phyloP scores from a whole-genome alignment of 805 yeast genomes.

The Hermanozyma aechmeae region DNA sequence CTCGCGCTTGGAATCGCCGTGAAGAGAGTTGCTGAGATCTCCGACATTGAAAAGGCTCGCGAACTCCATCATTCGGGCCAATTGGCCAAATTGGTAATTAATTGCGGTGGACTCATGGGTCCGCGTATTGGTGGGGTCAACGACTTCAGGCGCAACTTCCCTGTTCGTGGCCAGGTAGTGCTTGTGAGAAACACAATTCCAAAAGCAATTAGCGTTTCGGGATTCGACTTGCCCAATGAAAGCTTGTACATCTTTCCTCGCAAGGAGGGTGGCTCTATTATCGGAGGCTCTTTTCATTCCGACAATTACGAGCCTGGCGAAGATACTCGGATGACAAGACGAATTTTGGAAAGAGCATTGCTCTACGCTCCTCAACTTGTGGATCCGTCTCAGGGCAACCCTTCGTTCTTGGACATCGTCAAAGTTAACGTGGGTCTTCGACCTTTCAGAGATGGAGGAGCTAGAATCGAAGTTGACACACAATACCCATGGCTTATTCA shows the following conservation, averaged over 20 bases:
- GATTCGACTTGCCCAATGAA: constrained; percentile 31
- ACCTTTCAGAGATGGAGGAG: constrained; percentile 28
- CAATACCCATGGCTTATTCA: constrained; percentile 38
- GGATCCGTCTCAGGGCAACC: too few species aligned
- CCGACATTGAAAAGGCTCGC: constrained; percentile 40
- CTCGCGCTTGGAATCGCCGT: constrained; percentile 38
- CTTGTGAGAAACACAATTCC: constrained; percentile 36
- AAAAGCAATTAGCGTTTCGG: constrained; percentile 22
- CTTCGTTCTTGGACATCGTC: constrained; percentile 20
- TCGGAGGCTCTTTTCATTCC: constrained; percentile 43
- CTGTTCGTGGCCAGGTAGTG: constrained; percentile 55
- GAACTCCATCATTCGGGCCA: constrained; percentile 5
- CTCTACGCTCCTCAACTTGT: constrained; percentile 30
- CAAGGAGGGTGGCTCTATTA: constrained; percentile 37
- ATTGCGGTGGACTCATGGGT: constrained; percentile 49
- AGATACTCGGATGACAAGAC: constrained; percentile 36
- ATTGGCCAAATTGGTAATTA: constrained; percentile 43
- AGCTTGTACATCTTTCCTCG: constrained; percentile 57
- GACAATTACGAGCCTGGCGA: too few species aligned
- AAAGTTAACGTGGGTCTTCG: constrained; percentile 28
- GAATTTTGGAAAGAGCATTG: constrained; percentile 39
- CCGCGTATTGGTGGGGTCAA: constrained; percentile 34
- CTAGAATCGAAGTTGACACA: constrained; percentile 23
- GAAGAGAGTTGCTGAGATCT: constrained; percentile 28
- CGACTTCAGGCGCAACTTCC: constrained; percentile 31